These are phyloP conservation scores for Nissolia schottii DNA, from an alignment of 306 rosid genomes.

Conservation along the genomic window DNA sequence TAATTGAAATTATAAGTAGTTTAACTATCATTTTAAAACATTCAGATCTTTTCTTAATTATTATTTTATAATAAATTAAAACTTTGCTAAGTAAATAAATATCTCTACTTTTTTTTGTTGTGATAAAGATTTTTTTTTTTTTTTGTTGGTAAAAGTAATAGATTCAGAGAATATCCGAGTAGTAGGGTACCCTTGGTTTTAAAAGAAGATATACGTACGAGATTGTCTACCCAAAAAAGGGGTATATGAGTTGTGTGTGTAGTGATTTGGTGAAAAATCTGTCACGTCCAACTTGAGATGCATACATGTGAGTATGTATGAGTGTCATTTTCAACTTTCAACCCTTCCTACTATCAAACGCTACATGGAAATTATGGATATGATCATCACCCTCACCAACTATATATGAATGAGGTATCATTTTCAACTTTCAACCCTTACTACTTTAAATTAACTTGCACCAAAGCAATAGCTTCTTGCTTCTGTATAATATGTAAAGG, in stretches of 20 bases:
- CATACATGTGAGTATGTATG: background rate
- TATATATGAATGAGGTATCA: background rate
- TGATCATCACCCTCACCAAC: slow-evolving; percentile 12
- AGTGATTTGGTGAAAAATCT: slow-evolving; percentile 22
- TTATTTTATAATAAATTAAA: background rate
- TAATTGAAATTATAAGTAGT: background rate
- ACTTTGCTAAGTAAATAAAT: background rate
- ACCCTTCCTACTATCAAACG: too few relatives aligned
- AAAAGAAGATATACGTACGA: background rate
- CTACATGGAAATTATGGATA: background rate
- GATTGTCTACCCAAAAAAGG: too few relatives aligned
- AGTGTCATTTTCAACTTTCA: too few relatives aligned
- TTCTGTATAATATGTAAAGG: background rate
- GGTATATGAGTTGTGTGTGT: too few relatives aligned
- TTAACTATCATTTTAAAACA: background rate
- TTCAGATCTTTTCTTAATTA: background rate
- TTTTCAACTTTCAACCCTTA: background rate
- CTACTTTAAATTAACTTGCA: background rate
- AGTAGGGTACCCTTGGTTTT: background rate
- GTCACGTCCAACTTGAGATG: slow-evolving; percentile 16
- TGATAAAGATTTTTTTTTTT: background rate
- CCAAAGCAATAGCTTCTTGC: background rate
- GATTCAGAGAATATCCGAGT: background rate
- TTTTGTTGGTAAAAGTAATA: background rate
- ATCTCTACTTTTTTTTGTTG: background rate